A percentile compares a stretch with the other conserved stretches of the same genome.
Conservation (phyloP, 352 stramenopile species). For the Phytophthora aleatoria region DNA sequence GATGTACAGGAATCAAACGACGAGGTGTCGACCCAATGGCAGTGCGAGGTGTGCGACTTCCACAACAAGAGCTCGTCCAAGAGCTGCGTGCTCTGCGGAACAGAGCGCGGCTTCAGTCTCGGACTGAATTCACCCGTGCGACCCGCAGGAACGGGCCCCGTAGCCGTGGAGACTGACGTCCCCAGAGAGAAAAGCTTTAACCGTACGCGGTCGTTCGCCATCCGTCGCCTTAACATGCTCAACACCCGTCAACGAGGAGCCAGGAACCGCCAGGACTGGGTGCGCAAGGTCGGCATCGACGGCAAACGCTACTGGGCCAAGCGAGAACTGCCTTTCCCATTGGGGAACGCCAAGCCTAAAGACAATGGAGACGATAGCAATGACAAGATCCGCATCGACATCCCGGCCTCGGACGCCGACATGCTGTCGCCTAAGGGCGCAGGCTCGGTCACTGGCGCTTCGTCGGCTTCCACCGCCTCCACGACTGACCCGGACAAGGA, state of each 20-base stretch:
- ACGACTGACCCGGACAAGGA: slow-evolving; percentile 48
- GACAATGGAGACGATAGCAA: slow-evolving; percentile 11
- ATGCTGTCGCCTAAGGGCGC: slow-evolving; percentile 47
- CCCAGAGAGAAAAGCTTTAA: slow-evolving; percentile 76
- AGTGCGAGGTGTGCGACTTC: slow-evolving; percentile 90
- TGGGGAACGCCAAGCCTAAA: slow-evolving; percentile 43
- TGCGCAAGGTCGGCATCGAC: slow-evolving; percentile 80
- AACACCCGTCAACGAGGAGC: slow-evolving; percentile 81
- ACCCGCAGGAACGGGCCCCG: slow-evolving; percentile 30
- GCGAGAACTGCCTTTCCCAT: slow-evolving; percentile 60
- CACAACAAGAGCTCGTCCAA: slow-evolving; percentile 86
- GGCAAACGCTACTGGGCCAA: slow-evolving; percentile 87
- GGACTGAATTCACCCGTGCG: slow-evolving; percentile 56
- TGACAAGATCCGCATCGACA: slow-evolving; percentile 47
- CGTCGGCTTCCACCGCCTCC: slow-evolving; percentile 22
- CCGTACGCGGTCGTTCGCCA: slow-evolving; percentile 84
- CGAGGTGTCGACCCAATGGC: slow-evolving; percentile 83
- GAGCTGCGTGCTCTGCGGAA: slow-evolving; percentile 81
- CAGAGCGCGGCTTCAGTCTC: slow-evolving; percentile 80
- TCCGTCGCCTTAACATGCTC: slow-evolving; percentile 88
- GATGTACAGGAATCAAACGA: slow-evolving; percentile 86
- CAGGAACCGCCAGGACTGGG: slow-evolving; percentile 83
- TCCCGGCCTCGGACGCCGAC: slow-evolving; percentile 43
- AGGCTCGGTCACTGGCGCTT: slow-evolving; percentile 10
- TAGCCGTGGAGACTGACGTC: slow-evolving; percentile 51